Evolutionary conservation across 306 rosid species (phyloP).

Genomic region (Sicyos baderoa): DNA sequence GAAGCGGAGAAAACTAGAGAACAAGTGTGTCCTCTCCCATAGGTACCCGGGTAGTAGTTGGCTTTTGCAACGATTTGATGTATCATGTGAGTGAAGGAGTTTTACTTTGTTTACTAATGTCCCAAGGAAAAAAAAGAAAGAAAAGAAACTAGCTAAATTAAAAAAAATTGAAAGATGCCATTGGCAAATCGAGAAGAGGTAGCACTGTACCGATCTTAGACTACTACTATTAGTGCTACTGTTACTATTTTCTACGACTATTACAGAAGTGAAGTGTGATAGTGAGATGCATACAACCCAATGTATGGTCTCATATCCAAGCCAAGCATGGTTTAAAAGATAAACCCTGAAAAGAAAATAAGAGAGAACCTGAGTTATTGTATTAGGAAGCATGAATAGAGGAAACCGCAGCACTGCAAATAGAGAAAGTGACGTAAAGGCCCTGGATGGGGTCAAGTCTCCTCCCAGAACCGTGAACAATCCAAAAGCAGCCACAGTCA

Average conservation of each 20-base stretch:
- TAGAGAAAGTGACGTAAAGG: slow-evolving; percentile 90
- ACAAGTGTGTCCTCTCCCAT: neutral
- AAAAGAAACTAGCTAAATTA: neutral
- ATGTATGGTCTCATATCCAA: neutral
- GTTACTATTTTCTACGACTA: too few species aligned
- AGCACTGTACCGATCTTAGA: too few species aligned
- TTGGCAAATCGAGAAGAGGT: too few species aligned
- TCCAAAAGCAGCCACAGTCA: slow-evolving; percentile 96
- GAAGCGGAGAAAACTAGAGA: neutral
- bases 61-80: too few species aligned
- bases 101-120: too few species aligned
- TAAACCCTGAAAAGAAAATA: neutral
- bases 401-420: slow-evolving; percentile 95
- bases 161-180: neutral
- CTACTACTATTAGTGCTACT: too few species aligned
- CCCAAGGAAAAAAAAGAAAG: neutral
- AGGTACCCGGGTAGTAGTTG: too few species aligned
- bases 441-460: slow-evolving; percentile 85
- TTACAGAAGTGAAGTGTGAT: neutral
- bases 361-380: slow-evolving; percentile 71
- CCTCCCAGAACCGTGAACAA: slow-evolving; percentile 88
- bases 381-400: slow-evolving; percentile 93
- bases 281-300: neutral
- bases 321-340: neutral
- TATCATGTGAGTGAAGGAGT: too few species aligned